Evolutionary conservation across 805 yeast species (phyloP).

Genomic region (Myxozyma kluyveri): DNA sequence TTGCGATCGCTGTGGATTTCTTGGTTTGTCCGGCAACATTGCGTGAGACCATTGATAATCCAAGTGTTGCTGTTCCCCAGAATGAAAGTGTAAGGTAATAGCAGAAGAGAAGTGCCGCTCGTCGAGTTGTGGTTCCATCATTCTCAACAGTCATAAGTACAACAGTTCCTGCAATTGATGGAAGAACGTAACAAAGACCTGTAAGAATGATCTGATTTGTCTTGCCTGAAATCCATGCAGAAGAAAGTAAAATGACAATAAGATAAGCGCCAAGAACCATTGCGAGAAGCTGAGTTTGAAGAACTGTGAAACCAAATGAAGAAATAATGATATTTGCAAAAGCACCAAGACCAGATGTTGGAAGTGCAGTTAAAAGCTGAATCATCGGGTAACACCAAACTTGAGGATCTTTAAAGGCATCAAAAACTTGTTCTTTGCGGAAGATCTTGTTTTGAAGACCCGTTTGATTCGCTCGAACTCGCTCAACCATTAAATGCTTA

Average conservation of each 20-base stretch:
- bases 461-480: slow-evolving; percentile 35
- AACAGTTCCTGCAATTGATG: slow-evolving; percentile 39
- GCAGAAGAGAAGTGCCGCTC: slow-evolving; percentile 37
- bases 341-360: slow-evolving; percentile 38
- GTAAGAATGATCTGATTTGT: slow-evolving; percentile 29
- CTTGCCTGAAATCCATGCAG: slow-evolving; percentile 34
- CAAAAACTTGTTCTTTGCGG: slow-evolving; percentile 14
- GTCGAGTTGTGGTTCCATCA: slow-evolving; percentile 31
- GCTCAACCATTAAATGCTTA: slow-evolving; percentile 35
- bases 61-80: slow-evolving; percentile 29
- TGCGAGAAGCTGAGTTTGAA: slow-evolving; percentile 38
- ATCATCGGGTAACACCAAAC: slow-evolving; percentile 34
- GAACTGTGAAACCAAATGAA: slow-evolving; percentile 37
- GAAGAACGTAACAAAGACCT: slow-evolving; percentile 35
- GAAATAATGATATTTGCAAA: slow-evolving; percentile 36
- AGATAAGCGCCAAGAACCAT: slow-evolving; percentile 40
- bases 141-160: slow-evolving; percentile 34
- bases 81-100: slow-evolving; percentile 36
- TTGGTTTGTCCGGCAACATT: slow-evolving; percentile 40
- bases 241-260: slow-evolving; percentile 32
- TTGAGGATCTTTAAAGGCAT: slow-evolving; percentile 27
- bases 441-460: slow-evolving; percentile 33
- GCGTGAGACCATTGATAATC: slow-evolving; percentile 10
- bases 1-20: slow-evolving; percentile 19
- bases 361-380: slow-evolving; percentile 35